A percentile compares a stretch with the other conserved stretches of the same genome.
Evolutionary conservation across 2,329 filamentous ascomycete species (phyloP).

Genomic region (Fusarium miscanthi): DNA sequence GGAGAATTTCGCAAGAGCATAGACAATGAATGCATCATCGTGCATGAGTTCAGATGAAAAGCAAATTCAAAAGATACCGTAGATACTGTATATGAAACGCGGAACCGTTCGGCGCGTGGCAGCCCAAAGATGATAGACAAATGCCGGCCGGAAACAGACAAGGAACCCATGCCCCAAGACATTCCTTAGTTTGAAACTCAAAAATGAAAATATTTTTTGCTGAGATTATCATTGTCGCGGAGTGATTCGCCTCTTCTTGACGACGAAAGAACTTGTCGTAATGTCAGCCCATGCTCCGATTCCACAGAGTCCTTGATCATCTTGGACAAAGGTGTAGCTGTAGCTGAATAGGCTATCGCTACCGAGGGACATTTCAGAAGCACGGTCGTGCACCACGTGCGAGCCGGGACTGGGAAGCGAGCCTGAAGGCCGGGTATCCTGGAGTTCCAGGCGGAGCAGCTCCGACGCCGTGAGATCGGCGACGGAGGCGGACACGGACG

Average conservation of each 20-base stretch:
- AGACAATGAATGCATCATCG: not conserved
- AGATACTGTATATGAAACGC: conserved; percentile 35
- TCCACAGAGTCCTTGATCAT: conserved; percentile 26
- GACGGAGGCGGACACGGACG: conserved; percentile 14
- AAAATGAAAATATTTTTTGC: not conserved
- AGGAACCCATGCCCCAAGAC: not conserved
- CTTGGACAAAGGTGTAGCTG: conserved; percentile 4
- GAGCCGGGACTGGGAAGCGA: conserved; percentile 18
- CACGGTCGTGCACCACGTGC: conserved; percentile 14
- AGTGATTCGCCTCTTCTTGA: conserved; percentile 25
- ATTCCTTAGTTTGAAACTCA: conserved; percentile 10
- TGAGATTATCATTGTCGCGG: conserved; percentile 18
- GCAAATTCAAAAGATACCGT: not conserved
- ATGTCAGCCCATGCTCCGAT: conserved; percentile 41
- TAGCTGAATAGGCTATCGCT: conserved; percentile 12
- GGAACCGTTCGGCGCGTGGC: conserved; percentile 8
- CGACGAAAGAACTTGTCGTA: conserved; percentile 13
- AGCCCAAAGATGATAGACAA: conserved; percentile 3
- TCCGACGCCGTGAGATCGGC: conserved; percentile 27
- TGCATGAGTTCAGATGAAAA: conserved; percentile 9
- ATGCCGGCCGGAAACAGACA: conserved; percentile 8
- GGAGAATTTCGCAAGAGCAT: not conserved
- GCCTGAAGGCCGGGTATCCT: conserved; percentile 15
- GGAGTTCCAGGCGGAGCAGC: conserved; percentile 14
- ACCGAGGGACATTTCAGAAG: conserved; percentile 16